Percentiles rank a stretch among this genome's conserved stretches.
These are phyloP conservation scores for Tinospora cordifolia DNA, from an alignment of 164 flowering plant genomes.

Conservation along the genomic window DNA sequence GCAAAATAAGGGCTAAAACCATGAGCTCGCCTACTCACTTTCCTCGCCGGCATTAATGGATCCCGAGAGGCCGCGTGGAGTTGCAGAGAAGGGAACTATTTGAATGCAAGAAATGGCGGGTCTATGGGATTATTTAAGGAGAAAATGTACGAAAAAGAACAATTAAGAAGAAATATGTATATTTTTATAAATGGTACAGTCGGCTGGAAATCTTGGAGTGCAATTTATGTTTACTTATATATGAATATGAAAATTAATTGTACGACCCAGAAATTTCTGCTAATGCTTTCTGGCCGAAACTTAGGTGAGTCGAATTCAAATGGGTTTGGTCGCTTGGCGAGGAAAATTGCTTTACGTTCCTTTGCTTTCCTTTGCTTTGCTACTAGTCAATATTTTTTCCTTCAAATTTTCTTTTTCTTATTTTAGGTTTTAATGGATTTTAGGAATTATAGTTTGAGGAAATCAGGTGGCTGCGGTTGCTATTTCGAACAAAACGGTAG, in stretches of 20 bases:
- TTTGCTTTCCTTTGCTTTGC: not conserved
- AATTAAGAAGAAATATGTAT: no score
- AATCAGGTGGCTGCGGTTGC: no score
- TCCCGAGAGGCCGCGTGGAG: constrained; percentile 8
- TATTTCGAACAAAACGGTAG: no score
- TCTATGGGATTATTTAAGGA: constrained; percentile 11
- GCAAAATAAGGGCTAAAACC: constrained; percentile 29
- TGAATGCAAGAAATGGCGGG: constrained; percentile 3
- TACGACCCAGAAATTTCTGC: constrained; percentile 1
- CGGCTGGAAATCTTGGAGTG: constrained; percentile 26
- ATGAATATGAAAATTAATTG: not conserved
- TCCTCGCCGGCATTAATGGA: constrained; percentile 10
- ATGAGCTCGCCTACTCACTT: constrained; percentile 7
- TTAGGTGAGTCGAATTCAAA: constrained; percentile 25
- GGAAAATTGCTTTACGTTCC: constrained; percentile 11
- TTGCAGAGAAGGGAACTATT: constrained; percentile 17
- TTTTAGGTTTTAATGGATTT: no score
- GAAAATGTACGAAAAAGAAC: not conserved
- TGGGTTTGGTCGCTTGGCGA: constrained; percentile 19
- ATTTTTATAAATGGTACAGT: constrained; percentile 12
- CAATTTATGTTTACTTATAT: constrained; percentile 10
- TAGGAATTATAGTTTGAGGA: no score
- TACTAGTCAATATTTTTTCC: constrained; percentile 7
- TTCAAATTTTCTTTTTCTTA: no score
- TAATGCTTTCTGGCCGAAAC: constrained; percentile 39